Percentiles rank a stretch among this genome's conserved stretches.
Evolutionary conservation across 2,329 filamentous ascomycete species (phyloP).

Genomic region (Ophiostoma populinum): DNA sequence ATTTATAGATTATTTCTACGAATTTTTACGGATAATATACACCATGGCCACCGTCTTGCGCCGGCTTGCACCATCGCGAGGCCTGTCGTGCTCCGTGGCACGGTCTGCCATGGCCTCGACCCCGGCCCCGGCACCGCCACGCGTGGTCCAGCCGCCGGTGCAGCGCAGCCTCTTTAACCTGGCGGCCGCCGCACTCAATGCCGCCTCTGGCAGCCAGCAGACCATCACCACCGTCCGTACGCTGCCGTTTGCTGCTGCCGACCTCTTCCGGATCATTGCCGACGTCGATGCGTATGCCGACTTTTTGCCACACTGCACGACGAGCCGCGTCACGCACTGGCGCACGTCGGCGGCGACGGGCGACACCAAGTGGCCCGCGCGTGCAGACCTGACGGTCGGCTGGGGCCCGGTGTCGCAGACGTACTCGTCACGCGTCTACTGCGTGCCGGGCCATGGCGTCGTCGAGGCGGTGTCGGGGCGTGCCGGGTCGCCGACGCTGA

Average conservation of each 20-base stretch:
- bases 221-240: constrained; percentile 55
- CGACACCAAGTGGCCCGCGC: constrained; percentile 40
- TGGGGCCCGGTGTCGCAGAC: constrained; percentile 72
- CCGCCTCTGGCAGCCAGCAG: constrained; percentile 25
- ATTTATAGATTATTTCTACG: too few relatives aligned
- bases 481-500: constrained; percentile 21
- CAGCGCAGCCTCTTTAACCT: constrained; percentile 17
- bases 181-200: constrained; percentile 4
- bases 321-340: constrained; percentile 58
- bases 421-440: constrained; percentile 67
- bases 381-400: constrained; percentile 67
- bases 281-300: constrained; percentile 68
- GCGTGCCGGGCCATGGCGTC: constrained; percentile 41
- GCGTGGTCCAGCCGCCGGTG: neutral
- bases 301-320: constrained; percentile 86
- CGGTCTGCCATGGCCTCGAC: neutral
- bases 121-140: neutral
- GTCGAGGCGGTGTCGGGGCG: constrained; percentile 62
- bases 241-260: constrained; percentile 53
- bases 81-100: neutral
- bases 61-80: neutral
- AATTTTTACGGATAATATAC: too few relatives aligned
- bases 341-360: constrained; percentile 20
- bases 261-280: constrained; percentile 73
- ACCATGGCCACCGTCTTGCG: neutral